phyloP scores from a whole-genome alignment of 2,329 filamentous ascomycete genomes.

The Zymoseptoria crescenta region DNA sequence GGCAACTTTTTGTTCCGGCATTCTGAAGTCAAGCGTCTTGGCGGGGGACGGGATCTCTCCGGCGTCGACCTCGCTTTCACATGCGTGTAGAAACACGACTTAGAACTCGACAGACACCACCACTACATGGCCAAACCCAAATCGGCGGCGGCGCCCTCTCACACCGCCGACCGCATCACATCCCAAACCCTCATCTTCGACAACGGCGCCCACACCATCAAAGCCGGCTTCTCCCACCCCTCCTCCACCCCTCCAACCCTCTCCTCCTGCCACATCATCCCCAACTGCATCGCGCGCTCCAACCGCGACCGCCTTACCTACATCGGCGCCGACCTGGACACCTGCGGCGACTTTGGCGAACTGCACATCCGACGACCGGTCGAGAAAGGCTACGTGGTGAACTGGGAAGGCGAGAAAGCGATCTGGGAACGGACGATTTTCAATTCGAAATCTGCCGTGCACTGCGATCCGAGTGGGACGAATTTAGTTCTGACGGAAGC shows the following conservation, averaged over 20 bases:
- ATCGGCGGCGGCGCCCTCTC: background rate
- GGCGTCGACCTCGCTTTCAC: background rate
- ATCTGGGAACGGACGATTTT: conserved; percentile 92
- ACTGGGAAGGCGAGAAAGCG: conserved; percentile 92
- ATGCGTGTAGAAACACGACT: background rate
- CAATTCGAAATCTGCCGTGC: conserved; percentile 38
- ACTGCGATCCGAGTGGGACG: conserved; percentile 72
- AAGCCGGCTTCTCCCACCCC: conserved; percentile 63
- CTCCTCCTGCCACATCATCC: conserved; percentile 59
- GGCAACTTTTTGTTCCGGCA: background rate
- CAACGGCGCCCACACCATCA: conserved; percentile 86
- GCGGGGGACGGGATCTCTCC: background rate
- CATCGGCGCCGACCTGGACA: conserved; percentile 67
- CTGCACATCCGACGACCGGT: conserved; percentile 79
- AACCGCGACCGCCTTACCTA: conserved; percentile 72
- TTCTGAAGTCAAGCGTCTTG: background rate
- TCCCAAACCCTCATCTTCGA: conserved; percentile 71
- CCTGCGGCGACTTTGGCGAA: conserved; percentile 83
- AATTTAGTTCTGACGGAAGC: conserved; percentile 78
- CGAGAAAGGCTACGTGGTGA: conserved; percentile 90
- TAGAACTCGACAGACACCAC: background rate
- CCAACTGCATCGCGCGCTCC: conserved; percentile 77
- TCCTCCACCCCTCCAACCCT: conserved; percentile 25
- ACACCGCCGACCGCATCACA: conserved; percentile 12
- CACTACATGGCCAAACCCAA: conserved; percentile 8